Evolutionary conservation across 176 grass and related monocot species (phyloP), one percentile per base, ranked within the genome.

Genomic region (Otatea glauca): DNA sequence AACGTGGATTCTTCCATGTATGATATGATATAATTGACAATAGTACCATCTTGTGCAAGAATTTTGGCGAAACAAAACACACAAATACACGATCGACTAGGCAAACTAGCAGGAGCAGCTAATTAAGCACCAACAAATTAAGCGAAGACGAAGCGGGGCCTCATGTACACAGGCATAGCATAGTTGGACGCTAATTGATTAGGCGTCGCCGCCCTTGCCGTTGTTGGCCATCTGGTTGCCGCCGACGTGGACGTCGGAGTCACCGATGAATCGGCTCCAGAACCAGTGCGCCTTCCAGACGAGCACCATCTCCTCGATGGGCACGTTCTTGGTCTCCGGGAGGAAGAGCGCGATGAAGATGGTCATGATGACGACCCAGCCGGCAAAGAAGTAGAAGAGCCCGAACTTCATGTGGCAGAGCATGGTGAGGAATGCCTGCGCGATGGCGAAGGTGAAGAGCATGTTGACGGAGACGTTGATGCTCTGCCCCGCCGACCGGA

Each of bases 401-500:
- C 87, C 92, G 51, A 95, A 98, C 87, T 98, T 98, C 83, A 98
- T 63, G 89, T 90, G 92, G 89, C 96, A 98, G 66, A 98, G 83
- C 96, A 98, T 95, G 81, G 91, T 49, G 73, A 95, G 87, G 85
- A 98, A 98, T 0, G 93, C 92, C 85, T 98, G 96, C 24, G 92
- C 96, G 67, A 98, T 93, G 85, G 58, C 66, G 89, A 98, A 98
- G 80, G 96, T 98, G 91, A 98, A 98, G 85, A 95, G 71, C 96
- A 98, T 98, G 92, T 98, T 98, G 2, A 98, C 92, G 1, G 95
- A 87, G 5, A 98, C 95, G 83, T 95, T 98, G 83, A 98, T 95
- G 79, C 96, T 98, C 89, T 98, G 96, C n/a, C 96, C 96, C 4
- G 96, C 96, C 21, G 96, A 76, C 20, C 97, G 76, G 84, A 99